phyloP scores from a whole-genome alignment of 1,284 basidiomycete species.

The Sanghuangporus baumii region DNA sequence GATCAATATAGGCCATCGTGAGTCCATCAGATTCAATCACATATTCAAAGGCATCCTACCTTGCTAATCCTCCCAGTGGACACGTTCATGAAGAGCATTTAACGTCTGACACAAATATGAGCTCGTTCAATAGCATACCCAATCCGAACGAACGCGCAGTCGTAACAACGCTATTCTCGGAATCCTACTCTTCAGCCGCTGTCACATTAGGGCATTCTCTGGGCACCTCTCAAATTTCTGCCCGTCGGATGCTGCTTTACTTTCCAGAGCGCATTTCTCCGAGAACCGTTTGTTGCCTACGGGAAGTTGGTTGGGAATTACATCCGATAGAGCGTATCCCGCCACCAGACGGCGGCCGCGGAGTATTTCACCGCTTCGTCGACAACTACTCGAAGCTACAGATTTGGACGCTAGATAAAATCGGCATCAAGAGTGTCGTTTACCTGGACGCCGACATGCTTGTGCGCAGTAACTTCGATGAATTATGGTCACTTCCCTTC shows the following conservation, averaged over 20 bases:
- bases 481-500: conserved; percentile 39
- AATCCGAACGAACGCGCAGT: conserved; percentile 29
- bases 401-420: conserved; percentile 35
- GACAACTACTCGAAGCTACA: conserved; percentile 42
- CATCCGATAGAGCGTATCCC: conserved; percentile 26
- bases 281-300: conserved; percentile 34
- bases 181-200: conserved; percentile 35
- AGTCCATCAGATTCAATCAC: not conserved
- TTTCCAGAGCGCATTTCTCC: conserved; percentile 34
- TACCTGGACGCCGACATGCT: conserved; percentile 43
- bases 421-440: conserved; percentile 28
- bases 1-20: not conserved
- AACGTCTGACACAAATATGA: not conserved
- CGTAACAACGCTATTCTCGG: conserved; percentile 38
- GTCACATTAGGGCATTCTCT: conserved; percentile 39
- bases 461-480: conserved; percentile 36
- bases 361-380: conserved; percentile 33
- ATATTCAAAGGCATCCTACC: not conserved
- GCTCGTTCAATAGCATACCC: not conserved
- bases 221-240: conserved; percentile 29
- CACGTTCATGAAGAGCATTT: not conserved
- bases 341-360: conserved; percentile 23
- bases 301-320: conserved; percentile 35
- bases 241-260: conserved; percentile 34
- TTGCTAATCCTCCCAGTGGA: not conserved